phyloP scores from a whole-genome alignment of 2,329 filamentous ascomycete genomes.

The Blumeria graminis region DNA sequence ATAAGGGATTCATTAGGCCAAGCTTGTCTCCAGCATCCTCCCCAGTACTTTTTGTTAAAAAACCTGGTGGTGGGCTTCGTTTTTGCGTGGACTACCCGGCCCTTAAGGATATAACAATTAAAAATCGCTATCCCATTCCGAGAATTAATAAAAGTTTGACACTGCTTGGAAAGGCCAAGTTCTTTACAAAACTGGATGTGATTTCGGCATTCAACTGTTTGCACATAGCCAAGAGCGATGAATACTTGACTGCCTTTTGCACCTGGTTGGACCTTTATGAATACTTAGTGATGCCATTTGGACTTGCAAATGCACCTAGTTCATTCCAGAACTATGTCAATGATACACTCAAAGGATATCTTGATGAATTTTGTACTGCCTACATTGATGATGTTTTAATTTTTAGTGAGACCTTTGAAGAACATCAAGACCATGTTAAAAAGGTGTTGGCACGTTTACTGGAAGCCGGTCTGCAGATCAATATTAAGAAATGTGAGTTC shows the following conservation, averaged over 20 bases:
- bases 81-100: not conserved
- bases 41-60: not conserved
- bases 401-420: conserved; percentile 1
- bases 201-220: not conserved
- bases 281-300: conserved; percentile 1
- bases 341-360: not conserved
- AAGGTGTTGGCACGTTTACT: not conserved
- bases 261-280: not conserved
- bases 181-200: conserved; percentile 1
- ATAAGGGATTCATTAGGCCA: not conserved
- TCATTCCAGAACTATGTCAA: conserved; percentile 1
- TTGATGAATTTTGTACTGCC: not conserved
- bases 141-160: not conserved
- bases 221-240: not conserved
- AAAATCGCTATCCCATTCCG: conserved; percentile 1
- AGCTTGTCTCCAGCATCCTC: not conserved
- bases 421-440: not conserved
- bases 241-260: not conserved
- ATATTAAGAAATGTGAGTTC: conserved; percentile 1
- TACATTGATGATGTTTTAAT: conserved; percentile 1
- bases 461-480: not conserved
- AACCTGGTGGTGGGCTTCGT: not conserved
- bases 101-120: not conserved
- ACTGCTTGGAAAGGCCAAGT: not conserved
- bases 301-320: not conserved